Base-by-base conservation (phyloP, 805 yeast genomes). In the Ogataea ganodermae region DNA sequence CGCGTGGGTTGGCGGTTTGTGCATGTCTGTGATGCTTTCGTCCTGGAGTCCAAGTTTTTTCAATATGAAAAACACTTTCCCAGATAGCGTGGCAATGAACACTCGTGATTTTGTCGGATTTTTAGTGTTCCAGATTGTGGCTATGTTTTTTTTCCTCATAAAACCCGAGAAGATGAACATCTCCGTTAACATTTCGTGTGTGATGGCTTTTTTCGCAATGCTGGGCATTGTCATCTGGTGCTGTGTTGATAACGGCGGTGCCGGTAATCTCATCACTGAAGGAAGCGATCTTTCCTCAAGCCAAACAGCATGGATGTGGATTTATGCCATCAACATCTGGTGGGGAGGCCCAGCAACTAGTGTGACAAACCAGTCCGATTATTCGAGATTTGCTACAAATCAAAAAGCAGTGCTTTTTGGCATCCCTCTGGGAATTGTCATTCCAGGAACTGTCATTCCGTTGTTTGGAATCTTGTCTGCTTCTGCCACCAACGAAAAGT, bases 391-490 rank as follows among this genome's bases (percentile, higher is more conserved):
- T n/a, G 36, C 43, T 3, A 49, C 35, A 28, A 72, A 36, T 23
- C 14, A 41, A 3, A 40, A 46, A 22, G 41, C 32, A 8, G 14
- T 37, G 7, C 21, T 44, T 21, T 48, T 41, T 22, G 52, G 49
- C 1, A 45, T 51, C 6, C 46, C 49, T 4, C 9, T 80, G 56
- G 16, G 30, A 6, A 31, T 61, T 12, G 50, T 63, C 48, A 44
- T 72, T 6, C 58, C 67, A 26, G 77, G 78, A 9, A 66, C 72
- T 6, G 45, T 56, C 24, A 67, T 76, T 18, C 78, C 80, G 24
- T 54, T 77, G 23, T 65, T 76, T 57, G 81, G 80, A 16, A 55
- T 75, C 27, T 50, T 76, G 33, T 67, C 73, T 14, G 73, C 79
- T 10, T 70, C 77, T 18, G 74, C 80, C 2, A 67, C 73, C 20